Evolutionary conservation across 352 stramenopile genomes (phyloP), one percentile per base, ranked within the genome.

Genomic region (Plasmopara muralis): DNA sequence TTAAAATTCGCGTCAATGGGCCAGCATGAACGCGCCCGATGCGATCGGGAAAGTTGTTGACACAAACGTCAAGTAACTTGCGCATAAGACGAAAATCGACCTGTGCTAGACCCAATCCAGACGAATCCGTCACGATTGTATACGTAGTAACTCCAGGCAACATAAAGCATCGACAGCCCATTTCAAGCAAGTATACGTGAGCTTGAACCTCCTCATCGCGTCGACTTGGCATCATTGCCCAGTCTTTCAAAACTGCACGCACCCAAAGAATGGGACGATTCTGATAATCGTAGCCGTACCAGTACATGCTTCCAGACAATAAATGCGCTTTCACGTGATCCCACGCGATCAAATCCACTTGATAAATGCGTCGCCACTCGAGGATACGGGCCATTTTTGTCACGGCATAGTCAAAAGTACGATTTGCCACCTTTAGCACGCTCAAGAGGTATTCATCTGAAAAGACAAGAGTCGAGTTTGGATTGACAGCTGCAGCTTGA

Each of bases 231-330:
- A 87, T 87, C 28, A 64, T 68, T 25, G 47, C 50, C 74, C 73
- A 85, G 55, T 85, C 60, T 35, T 87, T 87, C n/a, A 81, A 48
- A 15, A 66, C 68, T 1, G 74, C 68, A 25, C 76, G 76, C 28
- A 84, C 74, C 76, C 74, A 87, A 29, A 87, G 60, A 53, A 87
- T 81, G 13, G 76, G 76, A 5, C 74, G 71, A 48, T 84, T 77
- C 51, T 80, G 55, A 41, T 74, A 81, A 53, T 87, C 76, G 55
- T 85, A 87, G 29, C 76, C 76, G 45, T 81, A 80, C 76, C 76
- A 87, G 50, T 87, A 87, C 69, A 87, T 83, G 29, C 60, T 83
- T 4, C 72, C 74, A 1, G 62, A 75, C 29, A 35, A 42, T n/a
- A 87, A 51, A 20, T 83, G 74, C 0, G 41, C 15, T 16, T 70